These are phyloP conservation scores for Xylaria grammica DNA, from an alignment of 495 filamentous ascomycete genomes.

Conservation along the genomic window DNA sequence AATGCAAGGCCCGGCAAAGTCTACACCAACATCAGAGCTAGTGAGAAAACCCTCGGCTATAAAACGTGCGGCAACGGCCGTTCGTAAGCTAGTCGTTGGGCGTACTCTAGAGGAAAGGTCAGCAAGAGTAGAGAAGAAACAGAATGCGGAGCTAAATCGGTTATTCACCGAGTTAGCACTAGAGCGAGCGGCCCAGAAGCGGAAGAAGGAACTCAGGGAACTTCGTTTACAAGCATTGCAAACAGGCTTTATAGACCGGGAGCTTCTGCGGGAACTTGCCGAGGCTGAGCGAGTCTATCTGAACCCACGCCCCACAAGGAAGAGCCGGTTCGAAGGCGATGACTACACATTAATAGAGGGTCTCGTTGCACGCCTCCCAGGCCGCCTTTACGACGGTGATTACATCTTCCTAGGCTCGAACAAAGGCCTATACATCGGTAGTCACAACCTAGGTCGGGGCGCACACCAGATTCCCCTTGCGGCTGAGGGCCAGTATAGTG, in stretches of 20 bases:
- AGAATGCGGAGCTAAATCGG: no score
- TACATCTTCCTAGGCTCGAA: slow-evolving; percentile 24
- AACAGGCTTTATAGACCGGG: not conserved
- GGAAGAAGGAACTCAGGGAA: no score
- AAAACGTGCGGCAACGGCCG: no score
- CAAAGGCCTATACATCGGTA: slow-evolving; percentile 14
- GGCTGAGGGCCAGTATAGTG: not conserved
- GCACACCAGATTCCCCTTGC: not conserved
- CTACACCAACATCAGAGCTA: no score
- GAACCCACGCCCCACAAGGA: not conserved
- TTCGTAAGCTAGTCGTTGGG: no score
- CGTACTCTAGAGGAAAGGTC: no score
- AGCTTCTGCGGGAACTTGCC: slow-evolving; percentile 10
- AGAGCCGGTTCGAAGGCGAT: no score
- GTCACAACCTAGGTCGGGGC: not conserved
- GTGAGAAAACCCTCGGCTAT: no score
- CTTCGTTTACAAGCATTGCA: not conserved
- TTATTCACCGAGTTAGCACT: no score
- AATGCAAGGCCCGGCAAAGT: no score
- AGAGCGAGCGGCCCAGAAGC: no score
- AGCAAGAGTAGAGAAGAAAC: no score
- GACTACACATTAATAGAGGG: not conserved
- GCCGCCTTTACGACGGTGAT: not conserved
- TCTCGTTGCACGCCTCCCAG: slow-evolving; percentile 5
- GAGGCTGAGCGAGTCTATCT: slow-evolving; percentile 21